Evolutionary conservation across 192 early-diverging fungal species (phyloP), one percentile per base, ranked within the genome.

Genomic region (Podila horticola): DNA sequence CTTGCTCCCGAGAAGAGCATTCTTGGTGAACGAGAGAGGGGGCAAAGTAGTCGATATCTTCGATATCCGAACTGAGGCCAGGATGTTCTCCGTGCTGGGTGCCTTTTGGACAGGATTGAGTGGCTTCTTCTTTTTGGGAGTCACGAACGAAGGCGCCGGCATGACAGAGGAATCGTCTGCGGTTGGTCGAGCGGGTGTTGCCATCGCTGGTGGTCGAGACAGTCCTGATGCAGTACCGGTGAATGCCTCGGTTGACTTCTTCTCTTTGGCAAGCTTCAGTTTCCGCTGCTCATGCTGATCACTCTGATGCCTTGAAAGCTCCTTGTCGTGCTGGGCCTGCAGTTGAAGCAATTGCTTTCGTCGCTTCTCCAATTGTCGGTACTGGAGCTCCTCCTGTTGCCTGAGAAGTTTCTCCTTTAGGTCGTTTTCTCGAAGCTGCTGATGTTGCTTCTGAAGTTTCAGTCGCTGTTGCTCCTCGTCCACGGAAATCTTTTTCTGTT

Each of bases 121-220:
- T 4, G 76, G 76, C 41, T 79, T 79, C 52, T 79, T 79, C 61
- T 79, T 79, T 22, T 79, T 79, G n/a, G 76, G 69, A 6, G 75
- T 67, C 10, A 48, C 33, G 19, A 58, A 4, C 9, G 52, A 31
- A 22, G 26, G 38, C 13, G 24, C 31, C 17, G 64, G 22, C 49
- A 26, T 38, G 33, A 36, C 10, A 24, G 22, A 33, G 3, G 33
- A 15, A 11, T 51, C 19, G 1, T 55, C 24, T 55, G 52, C 52
- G 8, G 24, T 55, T 26, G 52, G 52, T 55, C n/a, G 24, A 24
- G 52, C 24, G 52, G n/a, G 52, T 24, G 41, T 45, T 45, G 15
- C 41, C 41, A 45, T 4, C n/a, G n/a, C n/a, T 3, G 41, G 41
- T 45, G 15, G 41, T 4, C 41, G 41, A 45, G 11, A 45, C 41